Evolutionary conservation across 148 eudicot species (phyloP), one percentile per base, ranked within the genome.

Genomic region (Rhododendron henanense): DNA sequence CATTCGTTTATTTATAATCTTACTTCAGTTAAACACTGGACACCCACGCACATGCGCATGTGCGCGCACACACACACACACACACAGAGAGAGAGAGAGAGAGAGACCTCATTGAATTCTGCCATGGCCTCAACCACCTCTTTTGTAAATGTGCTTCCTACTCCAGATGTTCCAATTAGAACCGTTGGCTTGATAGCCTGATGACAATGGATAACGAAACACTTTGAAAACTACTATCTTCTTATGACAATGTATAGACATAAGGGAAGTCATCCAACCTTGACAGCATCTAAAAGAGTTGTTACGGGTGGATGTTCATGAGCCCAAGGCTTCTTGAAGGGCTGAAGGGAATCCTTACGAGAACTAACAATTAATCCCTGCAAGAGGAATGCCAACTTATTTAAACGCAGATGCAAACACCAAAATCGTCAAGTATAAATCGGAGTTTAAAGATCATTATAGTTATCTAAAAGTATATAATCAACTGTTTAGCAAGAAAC

Each of bases 301-400:
- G 87, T 86, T 37, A 90, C 88, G 51, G 94, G 94, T 87, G 92
- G 97, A 88, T 93, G 95, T 80, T 95, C 99, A 90, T 96, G 99
- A 87, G 98, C 98, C 99, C 99, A 96, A 11, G 97, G 97, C 88
- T 95, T 88, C 92, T 96, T 96, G 88, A 95, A 95, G 10, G 93
- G 95, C 85, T 95, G 99, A 88, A 96, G 97, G 77, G 97, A 92
- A 85, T 93, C 91, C 88, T 92, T 93, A 51, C 99, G 97, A 45
- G 97, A 92, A 87, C 88, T 88, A 73, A 96, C 99, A 88, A 96
- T 92, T 82, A 95, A 88, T 15, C 99, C 99, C 99, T 96, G 90
- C 85, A 88, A 88, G 73, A 88, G 50, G 74, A 84, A 4, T 51
- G 80, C 53, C 78, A 25, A 50, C 71, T 86, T 28, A 33, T 39